Evolutionary conservation across 805 yeast species (phyloP), one percentile per base, ranked within the genome.

Genomic region (Huiozyma naganishii): DNA sequence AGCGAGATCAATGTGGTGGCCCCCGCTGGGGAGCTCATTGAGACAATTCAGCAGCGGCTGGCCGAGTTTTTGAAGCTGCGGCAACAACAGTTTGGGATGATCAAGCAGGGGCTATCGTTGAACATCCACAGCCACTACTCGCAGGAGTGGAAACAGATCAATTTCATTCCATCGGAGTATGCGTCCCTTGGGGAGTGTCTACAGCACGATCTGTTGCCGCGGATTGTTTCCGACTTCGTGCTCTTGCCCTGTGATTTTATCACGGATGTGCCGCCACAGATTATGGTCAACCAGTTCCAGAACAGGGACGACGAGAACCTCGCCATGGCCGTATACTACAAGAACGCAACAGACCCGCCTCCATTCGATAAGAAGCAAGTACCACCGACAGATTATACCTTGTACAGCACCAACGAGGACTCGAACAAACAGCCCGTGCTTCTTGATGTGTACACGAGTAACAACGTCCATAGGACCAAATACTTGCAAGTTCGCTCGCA

Each of bases 221-320:
- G 64, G 43, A 55, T 66, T 29, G 50, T 59, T 42, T 56, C 70
- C 32, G 80, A 80, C 57, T 80, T 87, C 55, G 85, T 88, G n/a
- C 63, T 92, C 30, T 65, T 92, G 44, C 97, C 97, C 6, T 90
- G 97, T 66, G 98, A 94, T 62, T 85, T 92, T 59, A 71, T 94
- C 43, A 88, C 97, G 2, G 90, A 89, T 58, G 69, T 90, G 34
- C 95, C 95, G 4, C 95, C 97, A 8, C 90, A 85, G 55, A 81
- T 82, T 13, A 71, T 92, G 30, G 77, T 88, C 38, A 95, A 90
- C 57, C 83, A 82, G 41, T 89, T 80, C 61, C 71, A 96, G 55
- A 80, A 80, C 51, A 78, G 80, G 54, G 76, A 74, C 23, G 81
- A 75, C 36, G 65, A 69, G 29, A 86, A 84, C 49, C 62, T 83